Evolutionary conservation across 2,329 filamentous ascomycete species (phyloP).

Genomic region (Aureobasidium zeae): DNA sequence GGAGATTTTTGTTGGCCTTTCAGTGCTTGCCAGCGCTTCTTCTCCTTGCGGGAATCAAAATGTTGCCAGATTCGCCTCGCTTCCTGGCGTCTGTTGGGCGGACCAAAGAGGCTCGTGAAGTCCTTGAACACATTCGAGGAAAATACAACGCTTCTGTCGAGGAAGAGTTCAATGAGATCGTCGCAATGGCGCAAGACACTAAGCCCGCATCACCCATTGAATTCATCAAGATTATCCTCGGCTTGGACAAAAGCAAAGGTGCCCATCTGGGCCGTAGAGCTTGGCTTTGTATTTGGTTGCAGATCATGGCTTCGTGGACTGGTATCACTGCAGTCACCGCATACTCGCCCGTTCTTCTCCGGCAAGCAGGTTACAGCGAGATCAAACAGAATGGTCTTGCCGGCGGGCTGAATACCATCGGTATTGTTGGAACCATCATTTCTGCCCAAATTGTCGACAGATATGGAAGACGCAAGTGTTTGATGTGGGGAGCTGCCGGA

Average conservation of each 20-base stretch:
- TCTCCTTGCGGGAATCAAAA: slow-evolving; percentile 31
- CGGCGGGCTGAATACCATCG: slow-evolving; percentile 44
- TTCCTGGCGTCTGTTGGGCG: slow-evolving; percentile 24
- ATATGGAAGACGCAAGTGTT: slow-evolving; percentile 36
- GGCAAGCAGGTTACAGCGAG: slow-evolving; percentile 29
- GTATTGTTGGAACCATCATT: slow-evolving; percentile 44
- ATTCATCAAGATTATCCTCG: slow-evolving; percentile 32
- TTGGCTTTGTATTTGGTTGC: slow-evolving; percentile 38
- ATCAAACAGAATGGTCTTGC: slow-evolving; percentile 41
- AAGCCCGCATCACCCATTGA: slow-evolving; percentile 31
- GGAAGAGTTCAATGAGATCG: slow-evolving; percentile 30
- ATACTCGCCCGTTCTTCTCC: slow-evolving; percentile 28
- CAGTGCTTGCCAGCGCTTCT: slow-evolving; percentile 37
- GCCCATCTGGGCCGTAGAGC: slow-evolving; percentile 32
- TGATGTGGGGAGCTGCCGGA: slow-evolving; percentile 33
- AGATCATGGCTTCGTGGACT: slow-evolving; percentile 39
- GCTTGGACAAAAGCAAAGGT: slow-evolving; percentile 25
- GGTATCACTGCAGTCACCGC: slow-evolving; percentile 34
- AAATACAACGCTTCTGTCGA: slow-evolving; percentile 25
- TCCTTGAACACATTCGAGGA: slow-evolving; percentile 25
- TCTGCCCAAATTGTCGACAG: slow-evolving; percentile 44
- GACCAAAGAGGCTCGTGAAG: slow-evolving; percentile 27
- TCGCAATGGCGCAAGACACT: slow-evolving; percentile 25
- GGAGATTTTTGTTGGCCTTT: slow-evolving; percentile 28
- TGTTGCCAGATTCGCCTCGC: slow-evolving; percentile 40